Evolutionary conservation across 306 rosid species (phyloP).

Genomic region (Cucumis melo): DNA sequence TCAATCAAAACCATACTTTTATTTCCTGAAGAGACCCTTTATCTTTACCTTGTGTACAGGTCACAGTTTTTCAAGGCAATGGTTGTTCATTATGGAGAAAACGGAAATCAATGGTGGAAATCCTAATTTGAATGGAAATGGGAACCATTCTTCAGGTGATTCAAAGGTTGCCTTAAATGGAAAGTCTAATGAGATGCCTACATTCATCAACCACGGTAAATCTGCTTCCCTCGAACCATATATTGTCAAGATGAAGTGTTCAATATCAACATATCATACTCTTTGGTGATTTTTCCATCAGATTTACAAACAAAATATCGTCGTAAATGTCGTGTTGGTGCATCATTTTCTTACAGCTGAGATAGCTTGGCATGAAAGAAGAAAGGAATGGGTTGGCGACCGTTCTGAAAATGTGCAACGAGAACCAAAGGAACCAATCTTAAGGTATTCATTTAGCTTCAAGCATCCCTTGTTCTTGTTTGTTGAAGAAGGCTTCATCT

Average conservation of each 20-base stretch:
- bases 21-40: neutral
- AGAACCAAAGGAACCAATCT: conserved; percentile 34
- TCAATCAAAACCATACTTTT: neutral
- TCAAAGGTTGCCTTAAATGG: neutral
- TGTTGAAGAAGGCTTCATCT: neutral
- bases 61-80: neutral
- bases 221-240: neutral
- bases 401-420: conserved; percentile 20
- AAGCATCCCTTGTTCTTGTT: neutral
- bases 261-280: neutral
- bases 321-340: neutral
- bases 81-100: conserved; percentile 5
- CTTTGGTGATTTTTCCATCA: neutral
- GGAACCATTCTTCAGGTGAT: conserved; percentile 7
- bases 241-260: neutral
- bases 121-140: neutral
- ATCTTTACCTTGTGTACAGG: neutral
- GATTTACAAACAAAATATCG: neutral
- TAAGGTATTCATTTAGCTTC: conserved; percentile 31
- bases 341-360: conserved; percentile 36
- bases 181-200: neutral
- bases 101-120: neutral
- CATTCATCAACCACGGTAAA: neutral
- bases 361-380: conserved; percentile 47
- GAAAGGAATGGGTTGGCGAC: conserved; percentile 57